Percentiles rank a stretch among this genome's conserved stretches.
phyloP scores from a whole-genome alignment of 495 filamentous ascomycete genomes.

The Hypoxylon fragiforme region DNA sequence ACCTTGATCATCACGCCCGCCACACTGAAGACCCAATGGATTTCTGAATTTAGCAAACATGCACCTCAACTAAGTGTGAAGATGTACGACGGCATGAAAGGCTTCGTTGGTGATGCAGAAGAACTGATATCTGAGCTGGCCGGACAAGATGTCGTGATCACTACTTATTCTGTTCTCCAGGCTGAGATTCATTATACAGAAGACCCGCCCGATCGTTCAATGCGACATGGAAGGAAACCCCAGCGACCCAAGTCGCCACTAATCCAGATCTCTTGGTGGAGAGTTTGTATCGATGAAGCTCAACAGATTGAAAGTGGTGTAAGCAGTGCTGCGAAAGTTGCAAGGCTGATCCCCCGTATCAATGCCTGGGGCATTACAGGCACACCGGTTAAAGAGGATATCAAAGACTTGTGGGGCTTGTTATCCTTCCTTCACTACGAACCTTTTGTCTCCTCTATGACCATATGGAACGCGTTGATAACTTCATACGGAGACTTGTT shows the following conservation, averaged over 20 bases:
- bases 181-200: slow-evolving; percentile 75
- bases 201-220: slow-evolving; percentile 62
- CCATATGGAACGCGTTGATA: slow-evolving; percentile 70
- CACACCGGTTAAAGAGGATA: slow-evolving; percentile 80
- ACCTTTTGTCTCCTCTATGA: slow-evolving; percentile 65
- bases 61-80: slow-evolving; percentile 45
- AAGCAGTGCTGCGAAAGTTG: slow-evolving; percentile 79
- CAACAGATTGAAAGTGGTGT: slow-evolving; percentile 93
- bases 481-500: slow-evolving; percentile 62
- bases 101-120: slow-evolving; percentile 35
- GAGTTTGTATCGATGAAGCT: slow-evolving; percentile 90
- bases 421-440: slow-evolving; percentile 78
- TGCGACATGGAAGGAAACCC: slow-evolving; percentile 69
- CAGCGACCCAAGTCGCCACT: slow-evolving; percentile 72
- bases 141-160: slow-evolving; percentile 78
- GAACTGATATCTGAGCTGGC: slow-evolving; percentile 55
- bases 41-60: slow-evolving; percentile 73
- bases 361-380: slow-evolving; percentile 95
- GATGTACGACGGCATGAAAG: slow-evolving; percentile 53
- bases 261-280: slow-evolving; percentile 83
- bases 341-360: slow-evolving; percentile 74
- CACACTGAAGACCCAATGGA: slow-evolving; percentile 84
- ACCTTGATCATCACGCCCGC: slow-evolving; percentile 89
- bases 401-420: slow-evolving; percentile 72
- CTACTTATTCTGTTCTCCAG: slow-evolving; percentile 79